Percentiles rank a stretch among this genome's conserved stretches.
These are phyloP conservation scores for Leccinum pseudoinsigne DNA, from an alignment of 1,284 basidiomycete genomes.

Conservation along the genomic window DNA sequence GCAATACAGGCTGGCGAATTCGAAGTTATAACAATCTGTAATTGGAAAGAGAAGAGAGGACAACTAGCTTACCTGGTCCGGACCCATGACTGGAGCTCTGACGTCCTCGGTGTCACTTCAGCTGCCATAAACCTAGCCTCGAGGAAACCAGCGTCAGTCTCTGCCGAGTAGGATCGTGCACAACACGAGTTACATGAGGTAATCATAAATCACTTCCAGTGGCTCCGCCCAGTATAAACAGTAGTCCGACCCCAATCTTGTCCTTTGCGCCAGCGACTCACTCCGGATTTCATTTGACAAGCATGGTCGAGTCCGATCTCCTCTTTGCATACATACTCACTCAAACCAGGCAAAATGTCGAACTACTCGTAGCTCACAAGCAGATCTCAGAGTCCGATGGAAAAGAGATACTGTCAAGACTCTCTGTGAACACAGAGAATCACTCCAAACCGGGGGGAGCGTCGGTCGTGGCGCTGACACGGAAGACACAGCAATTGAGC, in stretches of 20 bases:
- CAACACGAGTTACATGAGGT: constrained; percentile 22
- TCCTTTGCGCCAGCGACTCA: not conserved
- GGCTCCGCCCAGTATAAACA: constrained; percentile 19
- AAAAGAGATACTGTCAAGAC: constrained; percentile 50
- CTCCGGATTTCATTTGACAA: constrained; percentile 3
- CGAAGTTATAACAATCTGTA: not conserved
- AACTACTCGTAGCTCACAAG: constrained; percentile 60
- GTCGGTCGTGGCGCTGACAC: constrained; percentile 26
- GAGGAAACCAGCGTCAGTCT: not conserved
- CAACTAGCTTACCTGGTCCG: not conserved
- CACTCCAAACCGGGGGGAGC: constrained; percentile 4
- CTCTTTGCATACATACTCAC: constrained; percentile 49
- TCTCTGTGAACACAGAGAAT: constrained; percentile 35
- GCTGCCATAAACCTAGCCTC: not conserved
- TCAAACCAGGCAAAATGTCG: constrained; percentile 66
- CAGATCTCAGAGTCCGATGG: constrained; percentile 59
- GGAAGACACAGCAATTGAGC: constrained; percentile 24
- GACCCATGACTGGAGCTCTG: not conserved
- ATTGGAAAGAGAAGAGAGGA: not conserved
- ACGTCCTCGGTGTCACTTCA: not conserved
- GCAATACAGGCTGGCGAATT: not conserved
- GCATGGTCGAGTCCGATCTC: constrained; percentile 24
- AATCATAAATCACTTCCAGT: constrained; percentile 16
- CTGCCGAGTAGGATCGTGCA: not conserved
- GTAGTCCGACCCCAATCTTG: not conserved